Conservation (phyloP, 2,329 filamentous ascomycete genomes). For the Didymosphaeria variabile region DNA sequence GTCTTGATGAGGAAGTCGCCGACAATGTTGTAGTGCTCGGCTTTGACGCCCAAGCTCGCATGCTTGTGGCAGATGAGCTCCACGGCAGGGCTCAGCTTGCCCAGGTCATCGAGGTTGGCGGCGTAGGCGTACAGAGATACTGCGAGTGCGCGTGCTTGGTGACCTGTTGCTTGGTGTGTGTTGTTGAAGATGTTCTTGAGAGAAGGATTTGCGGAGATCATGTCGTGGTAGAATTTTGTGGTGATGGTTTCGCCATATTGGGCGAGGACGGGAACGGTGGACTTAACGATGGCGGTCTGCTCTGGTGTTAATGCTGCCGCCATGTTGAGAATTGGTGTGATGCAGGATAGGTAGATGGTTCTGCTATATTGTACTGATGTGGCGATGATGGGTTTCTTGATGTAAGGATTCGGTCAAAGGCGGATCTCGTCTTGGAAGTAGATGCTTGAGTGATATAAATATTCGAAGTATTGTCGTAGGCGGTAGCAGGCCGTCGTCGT, state of each 20-base stretch:
- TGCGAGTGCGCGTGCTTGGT: conserved; percentile 75
- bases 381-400: not conserved
- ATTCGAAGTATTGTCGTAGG: not conserved
- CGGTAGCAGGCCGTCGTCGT: not conserved
- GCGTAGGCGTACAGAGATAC: conserved; percentile 75
- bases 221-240: conserved; percentile 74
- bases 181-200: conserved; percentile 77
- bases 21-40: conserved; percentile 76
- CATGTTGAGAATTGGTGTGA: conserved; percentile 27
- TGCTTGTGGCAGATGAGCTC: conserved; percentile 82
- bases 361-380: not conserved
- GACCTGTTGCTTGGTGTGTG: conserved; percentile 72
- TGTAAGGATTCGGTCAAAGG: not conserved
- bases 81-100: conserved; percentile 63
- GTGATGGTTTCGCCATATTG: conserved; percentile 75
- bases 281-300: conserved; percentile 72
- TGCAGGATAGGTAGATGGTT: not conserved
- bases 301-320: conserved; percentile 62
- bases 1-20: conserved; percentile 73
- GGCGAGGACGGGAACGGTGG: conserved; percentile 73
- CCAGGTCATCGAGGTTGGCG: conserved; percentile 74
- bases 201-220: conserved; percentile 71
- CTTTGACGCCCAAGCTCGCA: conserved; percentile 72
- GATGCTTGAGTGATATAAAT: not conserved
- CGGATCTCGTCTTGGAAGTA: not conserved